Percentiles rank a stretch among this genome's conserved stretches.
Evolutionary conservation across 2,329 filamentous ascomycete species (phyloP).

Genomic region (Chaetomium strumarium): DNA sequence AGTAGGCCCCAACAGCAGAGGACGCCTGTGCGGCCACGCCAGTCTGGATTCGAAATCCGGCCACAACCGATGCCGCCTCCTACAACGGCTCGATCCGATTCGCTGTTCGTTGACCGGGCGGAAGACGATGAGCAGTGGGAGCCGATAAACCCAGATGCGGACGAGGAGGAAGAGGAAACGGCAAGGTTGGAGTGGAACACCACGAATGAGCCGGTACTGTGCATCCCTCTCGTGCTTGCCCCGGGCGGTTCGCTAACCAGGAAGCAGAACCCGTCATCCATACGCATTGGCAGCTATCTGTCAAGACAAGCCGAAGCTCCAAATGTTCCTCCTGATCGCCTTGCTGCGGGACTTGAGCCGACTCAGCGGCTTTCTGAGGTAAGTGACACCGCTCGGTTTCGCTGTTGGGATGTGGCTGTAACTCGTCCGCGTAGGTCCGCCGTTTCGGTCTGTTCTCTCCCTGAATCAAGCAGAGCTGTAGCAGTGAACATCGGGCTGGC

Average conservation of each 20-base stretch:
- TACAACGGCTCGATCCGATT: conserved; percentile 38
- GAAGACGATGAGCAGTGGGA: conserved; percentile 70
- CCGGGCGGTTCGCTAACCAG: conserved; percentile 26
- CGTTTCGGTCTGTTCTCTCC: conserved; percentile 31
- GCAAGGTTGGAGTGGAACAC: conserved; percentile 70
- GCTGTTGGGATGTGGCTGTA: conserved; percentile 13
- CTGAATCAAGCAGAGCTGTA: conserved; percentile 5
- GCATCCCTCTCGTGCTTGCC: not conserved
- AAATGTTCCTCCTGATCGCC: conserved; percentile 12
- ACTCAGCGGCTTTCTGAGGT: conserved; percentile 71
- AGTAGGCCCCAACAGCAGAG: conserved; percentile 32
- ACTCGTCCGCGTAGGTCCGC: conserved; percentile 23
- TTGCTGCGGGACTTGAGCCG: conserved; percentile 50
- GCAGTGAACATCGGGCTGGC: not conserved
- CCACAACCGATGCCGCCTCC: conserved; percentile 38
- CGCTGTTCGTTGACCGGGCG: conserved; percentile 59
- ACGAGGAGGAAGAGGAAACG: conserved; percentile 55
- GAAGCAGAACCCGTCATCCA: conserved; percentile 38
- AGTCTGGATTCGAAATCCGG: conserved; percentile 31
- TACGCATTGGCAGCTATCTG: conserved; percentile 39
- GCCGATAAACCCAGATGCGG: conserved; percentile 51
- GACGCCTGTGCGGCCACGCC: conserved; percentile 33
- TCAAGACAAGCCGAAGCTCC: conserved; percentile 22
- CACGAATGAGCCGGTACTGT: conserved; percentile 53
- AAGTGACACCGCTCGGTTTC: conserved; percentile 22